Base-by-base conservation (phyloP, 495 filamentous ascomycete genomes). In the Aspergillus funiculosus region DNA sequence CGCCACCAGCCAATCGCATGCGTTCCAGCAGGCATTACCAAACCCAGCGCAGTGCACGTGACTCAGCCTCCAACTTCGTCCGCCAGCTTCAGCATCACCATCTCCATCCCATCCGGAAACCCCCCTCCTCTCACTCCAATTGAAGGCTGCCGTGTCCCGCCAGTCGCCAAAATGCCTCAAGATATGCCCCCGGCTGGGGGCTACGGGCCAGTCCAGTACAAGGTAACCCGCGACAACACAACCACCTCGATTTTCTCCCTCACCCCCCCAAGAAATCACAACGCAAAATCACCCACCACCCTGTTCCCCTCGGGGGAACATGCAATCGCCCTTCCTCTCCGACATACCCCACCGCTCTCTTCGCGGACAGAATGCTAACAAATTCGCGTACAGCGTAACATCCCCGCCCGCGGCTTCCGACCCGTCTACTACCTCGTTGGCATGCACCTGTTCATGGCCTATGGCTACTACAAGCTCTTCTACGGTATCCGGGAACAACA, bases 201-300 rank as follows among this genome's bases (percentile, higher is more conserved):
- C 77, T 98, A 98, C 66, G 85, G 78, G 58, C 85, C 89, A 54
- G 82, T 98, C 40, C 92, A 97, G 69, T 98, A 94, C 76, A 95
- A 95, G 80, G 86, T 89, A 66, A 53, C 74, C 67, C 26, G 6
- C 28, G 28, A 9, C 28, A 30, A 30, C 28, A 9, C 9, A 19
- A n/a, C 13, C 24, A 14, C 24, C 38, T 26, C 4, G 10, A 7
- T 4, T 6, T 13, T 9, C 8, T 5, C 14, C n/a, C n/a, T n/a
- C n/a, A 37, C 17, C 34, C 34, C 4, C 4, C n/a, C n/a, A n/a
- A n/a, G 28, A 30, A 10, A 30, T 30, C 9, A n/a, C n/a, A n/a
- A n/a, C n/a, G n/a, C n/a, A n/a, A n/a, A n/a, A n/a, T n/a, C n/a
- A n/a, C n/a, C n/a, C n/a, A n/a, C n/a, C n/a, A n/a, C n/a, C n/a